Evolutionary conservation across 2,329 filamentous ascomycete species (phyloP).

Genomic region (Venturia oleaginea): DNA sequence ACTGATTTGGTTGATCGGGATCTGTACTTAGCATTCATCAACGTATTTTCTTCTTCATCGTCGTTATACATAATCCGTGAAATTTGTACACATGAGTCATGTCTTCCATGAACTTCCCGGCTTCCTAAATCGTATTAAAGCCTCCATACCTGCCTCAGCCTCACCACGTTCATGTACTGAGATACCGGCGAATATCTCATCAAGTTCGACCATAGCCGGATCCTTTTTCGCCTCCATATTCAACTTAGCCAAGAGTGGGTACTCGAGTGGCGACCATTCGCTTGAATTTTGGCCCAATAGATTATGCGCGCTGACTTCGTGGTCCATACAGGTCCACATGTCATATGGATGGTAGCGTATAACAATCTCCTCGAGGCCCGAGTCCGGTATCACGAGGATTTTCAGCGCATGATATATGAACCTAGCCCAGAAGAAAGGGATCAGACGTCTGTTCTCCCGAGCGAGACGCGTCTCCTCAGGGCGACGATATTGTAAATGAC

Average conservation of each 20-base stretch:
- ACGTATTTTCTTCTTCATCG: too few relatives aligned
- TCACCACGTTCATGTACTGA: neutral
- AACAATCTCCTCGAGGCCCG: neutral
- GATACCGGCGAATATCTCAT: neutral
- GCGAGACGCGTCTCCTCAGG: neutral
- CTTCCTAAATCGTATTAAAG: neutral
- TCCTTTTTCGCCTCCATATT: neutral
- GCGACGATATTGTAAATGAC: neutral
- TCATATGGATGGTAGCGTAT: constrained; percentile 3
- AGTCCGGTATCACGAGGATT: neutral
- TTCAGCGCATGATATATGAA: neutral
- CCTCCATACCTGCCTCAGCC: neutral
- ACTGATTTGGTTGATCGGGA: neutral
- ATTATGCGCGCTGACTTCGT: neutral
- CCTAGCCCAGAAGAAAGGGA: neutral
- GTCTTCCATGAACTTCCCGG: neutral
- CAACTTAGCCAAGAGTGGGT: neutral
- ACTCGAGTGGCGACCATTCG: neutral
- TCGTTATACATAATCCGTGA: neutral
- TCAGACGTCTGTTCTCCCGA: neutral
- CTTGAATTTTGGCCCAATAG: neutral
- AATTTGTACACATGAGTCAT: neutral
- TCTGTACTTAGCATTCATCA: neutral
- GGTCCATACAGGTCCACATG: constrained; percentile 1
- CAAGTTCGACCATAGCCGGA: neutral